phyloP scores from a whole-genome alignment of 179 eudicot species.

The Spergularia azorica region DNA sequence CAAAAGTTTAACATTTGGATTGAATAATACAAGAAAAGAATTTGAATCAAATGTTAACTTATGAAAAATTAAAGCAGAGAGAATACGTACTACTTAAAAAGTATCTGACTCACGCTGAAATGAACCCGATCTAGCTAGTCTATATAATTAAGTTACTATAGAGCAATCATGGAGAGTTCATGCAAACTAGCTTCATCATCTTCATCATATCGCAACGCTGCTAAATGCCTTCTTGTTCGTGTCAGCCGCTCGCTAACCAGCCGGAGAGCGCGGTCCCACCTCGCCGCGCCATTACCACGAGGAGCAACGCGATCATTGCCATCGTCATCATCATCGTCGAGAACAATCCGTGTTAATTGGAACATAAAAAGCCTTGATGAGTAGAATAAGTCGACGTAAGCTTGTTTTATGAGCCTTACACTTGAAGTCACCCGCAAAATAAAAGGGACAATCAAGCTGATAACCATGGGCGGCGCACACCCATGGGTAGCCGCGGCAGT shows the following conservation, averaged over 20 bases:
- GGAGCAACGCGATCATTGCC: background rate
- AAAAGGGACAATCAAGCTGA: slow-evolving; percentile 39
- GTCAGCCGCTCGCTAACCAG: slow-evolving; percentile 28
- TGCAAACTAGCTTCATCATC: slow-evolving; percentile 25
- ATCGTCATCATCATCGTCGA: background rate
- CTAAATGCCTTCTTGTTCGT: slow-evolving; percentile 14
- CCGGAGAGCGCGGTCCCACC: slow-evolving; percentile 44
- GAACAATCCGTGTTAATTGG: slow-evolving; percentile 33
- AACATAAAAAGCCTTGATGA: slow-evolving; percentile 40
- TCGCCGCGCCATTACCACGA: background rate
- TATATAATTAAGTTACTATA: background rate
- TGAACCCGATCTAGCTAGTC: too few species aligned
- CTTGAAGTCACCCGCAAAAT: slow-evolving; percentile 29
- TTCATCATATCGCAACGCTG: slow-evolving; percentile 1
- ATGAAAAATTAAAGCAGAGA: too few species aligned
- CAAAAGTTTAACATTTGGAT: too few species aligned
- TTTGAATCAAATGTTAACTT: too few species aligned
- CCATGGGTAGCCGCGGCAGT: slow-evolving; percentile 13
- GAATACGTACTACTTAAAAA: too few species aligned
- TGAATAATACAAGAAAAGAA: too few species aligned
- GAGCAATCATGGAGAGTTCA: slow-evolving; percentile 31
- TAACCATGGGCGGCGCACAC: slow-evolving; percentile 18
- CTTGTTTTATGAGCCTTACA: slow-evolving; percentile 20
- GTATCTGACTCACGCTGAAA: too few species aligned
- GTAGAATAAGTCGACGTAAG: slow-evolving; percentile 13